Evolutionary conservation across 306 rosid species (phyloP), one percentile per base, ranked within the genome.

Genomic region (Malus fusca): DNA sequence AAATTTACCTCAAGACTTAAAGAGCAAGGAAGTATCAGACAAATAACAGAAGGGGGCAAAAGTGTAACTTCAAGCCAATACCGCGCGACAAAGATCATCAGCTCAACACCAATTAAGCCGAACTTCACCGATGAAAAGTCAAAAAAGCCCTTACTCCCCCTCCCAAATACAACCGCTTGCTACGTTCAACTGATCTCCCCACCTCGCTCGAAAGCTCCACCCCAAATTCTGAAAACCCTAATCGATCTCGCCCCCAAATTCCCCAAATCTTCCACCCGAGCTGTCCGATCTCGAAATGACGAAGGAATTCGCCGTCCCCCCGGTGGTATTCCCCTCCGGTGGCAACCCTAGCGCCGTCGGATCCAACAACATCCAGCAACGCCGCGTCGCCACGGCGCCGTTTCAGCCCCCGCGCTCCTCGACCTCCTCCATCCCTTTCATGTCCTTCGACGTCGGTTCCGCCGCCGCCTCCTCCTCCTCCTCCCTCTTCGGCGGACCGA

Each of bases 361-460:
- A 23, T 82, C 74, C 17, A 82, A 77, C n/a, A 87, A 82, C 73
- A 28, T 85, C 71, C 93, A 86, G 51, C 96, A 90, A 51, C 89
- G 98, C 35, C 90, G 90, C 22, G 83, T 92, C 37, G 89, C 99
- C 0, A 76, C 92, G 51, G 89, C 98, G 51, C 99, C 98, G 33
- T 96, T 96, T 80, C 98, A 92, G 68, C 97, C 92, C 13, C 85
- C 86, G 15, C 88, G 90, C 1, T 75, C 87, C 60, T 66, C 97
- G 1, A 79, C 81, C 75, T 87, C 96, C 40, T 80, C 93, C 73
- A 88, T 96, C 72, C 97, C 99, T 44, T 96, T 96, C 84, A 90
- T 96, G 98, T 89, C 98, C 40, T 96, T 96, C 55, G 99, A 96
- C 82, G 85, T 92, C 37, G 93, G 96, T 13, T 88, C 98, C 23